Evolutionary conservation across 805 yeast genomes (phyloP), one percentile per base, ranked within the genome.

Genomic region (Ogataea salicorniae): DNA sequence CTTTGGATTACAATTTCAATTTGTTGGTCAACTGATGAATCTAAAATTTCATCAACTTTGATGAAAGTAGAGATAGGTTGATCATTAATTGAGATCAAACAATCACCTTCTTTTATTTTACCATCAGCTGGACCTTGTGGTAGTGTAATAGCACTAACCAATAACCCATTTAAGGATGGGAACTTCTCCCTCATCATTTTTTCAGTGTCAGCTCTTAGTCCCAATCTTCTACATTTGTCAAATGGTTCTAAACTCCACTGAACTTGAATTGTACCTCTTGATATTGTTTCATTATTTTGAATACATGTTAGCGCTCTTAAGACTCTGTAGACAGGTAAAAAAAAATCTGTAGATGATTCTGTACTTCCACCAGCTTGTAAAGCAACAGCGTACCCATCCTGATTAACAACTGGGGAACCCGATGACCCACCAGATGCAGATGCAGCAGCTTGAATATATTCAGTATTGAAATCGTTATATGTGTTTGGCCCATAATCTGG

Each of bases 371-470:
- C 97, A 2, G 97, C 97, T 67, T 89, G 96, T 45, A 91, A 70
- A 0, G 97, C 97, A 17, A 91, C 87, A 0, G 92, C 96, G 59
- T 80, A 67, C 3, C 97, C 97, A 56, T 86, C 84, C 39, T 84
- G 81, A 64, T 89, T 84, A 2, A 91, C 95, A n/a, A 91, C 97
- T 0, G 97, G 97, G 4, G 96, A 88, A 8, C 97, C 97, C 42
- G 94, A 84, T 4, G 96, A 89, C 3, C 97, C 97, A 31, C 97
- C 97, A 16, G 95, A 84, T 0, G 97, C 96, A 50, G 90, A 80
- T 1, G 97, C 97, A 7, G 97, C 97, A 1, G 97, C 97, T 68
- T 90, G 96, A 47, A 90, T 87, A 67, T 90, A 90, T 65, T 87
- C 96, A 1, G 96, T 89, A 64, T 90, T 89, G 75, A 89, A 90